Base-by-base conservation (phyloP, 768 basidiomycete species). In the Calocybe indica region DNA sequence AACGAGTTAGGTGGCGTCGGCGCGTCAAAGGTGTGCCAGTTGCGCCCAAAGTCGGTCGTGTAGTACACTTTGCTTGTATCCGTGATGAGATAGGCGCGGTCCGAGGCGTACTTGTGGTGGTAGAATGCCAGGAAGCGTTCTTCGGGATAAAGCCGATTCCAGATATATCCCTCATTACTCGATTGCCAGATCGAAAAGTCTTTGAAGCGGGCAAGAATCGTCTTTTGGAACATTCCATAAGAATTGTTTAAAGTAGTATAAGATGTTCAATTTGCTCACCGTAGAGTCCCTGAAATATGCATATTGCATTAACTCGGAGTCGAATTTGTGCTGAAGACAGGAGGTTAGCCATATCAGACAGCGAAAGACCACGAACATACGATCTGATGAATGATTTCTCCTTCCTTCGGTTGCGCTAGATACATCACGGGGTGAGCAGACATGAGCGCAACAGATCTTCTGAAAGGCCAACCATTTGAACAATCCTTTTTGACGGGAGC, bases 181-280 rank as follows among this genome's bases (percentile, higher is more conserved):
- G 92, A 96, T 69, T 97, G 93, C 92, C 92, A 98, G 46, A 98
- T 73, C 0, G 79, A 75, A 51, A 80, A 65, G 58, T 98, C 92
- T 1, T 63, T 61, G 3, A 96, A 75, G 5, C 89, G 84, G 36
- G 90, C 82, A 31, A 99, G 78, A 47, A 98, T 78, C 0, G 92
- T 93, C 79, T 90, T 56, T 0, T 51, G 46, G 37, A 39, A 22
- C 15, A 35, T 40, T n/a, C 52, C 37, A 58, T 32, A 13, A 37
- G 31, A 35, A 44, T 37, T 33, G 9, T 9, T 46, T 15, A 4
- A 11, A 39, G 28, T 14, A 5, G 11, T 31, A 15, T 2, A 11
- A 38, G 36, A 46, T 35, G 6, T 43, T 28, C 22, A 1, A 61
- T 15, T 2, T 5, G 4, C 72, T 54, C 55, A 86, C 88, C 44